Conservation (phyloP, 352 stramenopile species). For the Pythium insidiosum region DNA sequence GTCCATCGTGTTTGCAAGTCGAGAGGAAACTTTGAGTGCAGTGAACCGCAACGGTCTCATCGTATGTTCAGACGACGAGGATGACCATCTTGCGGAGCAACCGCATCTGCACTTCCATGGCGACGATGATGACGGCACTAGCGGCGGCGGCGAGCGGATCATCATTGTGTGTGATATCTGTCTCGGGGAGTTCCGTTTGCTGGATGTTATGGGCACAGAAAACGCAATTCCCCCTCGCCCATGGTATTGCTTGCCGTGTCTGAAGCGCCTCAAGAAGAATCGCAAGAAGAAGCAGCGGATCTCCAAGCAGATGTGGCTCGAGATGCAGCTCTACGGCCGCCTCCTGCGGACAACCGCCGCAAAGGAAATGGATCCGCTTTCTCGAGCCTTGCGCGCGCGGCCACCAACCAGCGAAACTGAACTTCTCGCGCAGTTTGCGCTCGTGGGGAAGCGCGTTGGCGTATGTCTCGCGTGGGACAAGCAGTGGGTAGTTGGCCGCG, state of each 20-base stretch:
- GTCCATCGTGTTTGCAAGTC: too few relatives aligned
- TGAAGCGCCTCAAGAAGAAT: slow-evolving; percentile 63
- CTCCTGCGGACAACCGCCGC: slow-evolving; percentile 56
- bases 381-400: slow-evolving; percentile 33
- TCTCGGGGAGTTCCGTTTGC: slow-evolving; percentile 65
- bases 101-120: slow-evolving; percentile 23
- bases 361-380: slow-evolving; percentile 44
- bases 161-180: slow-evolving; percentile 75
- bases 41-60: too few relatives aligned
- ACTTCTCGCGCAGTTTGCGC: slow-evolving; percentile 37
- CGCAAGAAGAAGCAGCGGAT: slow-evolving; percentile 74
- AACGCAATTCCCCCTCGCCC: slow-evolving; percentile 38
- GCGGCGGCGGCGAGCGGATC: too few relatives aligned
- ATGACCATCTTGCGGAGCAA: slow-evolving; percentile 15
- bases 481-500: slow-evolving; percentile 66
- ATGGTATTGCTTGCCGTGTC: slow-evolving; percentile 65
- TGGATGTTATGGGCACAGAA: slow-evolving; percentile 36
- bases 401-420: slow-evolving; percentile 36
- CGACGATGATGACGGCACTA: slow-evolving; percentile 21
- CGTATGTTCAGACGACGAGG: slow-evolving; percentile 36
- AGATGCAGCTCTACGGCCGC: slow-evolving; percentile 73
- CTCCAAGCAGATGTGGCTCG: slow-evolving; percentile 79
- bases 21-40: too few relatives aligned
- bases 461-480: slow-evolving; percentile 71
- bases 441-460: slow-evolving; percentile 62